A percentile compares a stretch with the other conserved stretches of the same genome.
Conservation (phyloP, 2,329 filamentous ascomycete species). For the Fusarium armeniacum region DNA sequence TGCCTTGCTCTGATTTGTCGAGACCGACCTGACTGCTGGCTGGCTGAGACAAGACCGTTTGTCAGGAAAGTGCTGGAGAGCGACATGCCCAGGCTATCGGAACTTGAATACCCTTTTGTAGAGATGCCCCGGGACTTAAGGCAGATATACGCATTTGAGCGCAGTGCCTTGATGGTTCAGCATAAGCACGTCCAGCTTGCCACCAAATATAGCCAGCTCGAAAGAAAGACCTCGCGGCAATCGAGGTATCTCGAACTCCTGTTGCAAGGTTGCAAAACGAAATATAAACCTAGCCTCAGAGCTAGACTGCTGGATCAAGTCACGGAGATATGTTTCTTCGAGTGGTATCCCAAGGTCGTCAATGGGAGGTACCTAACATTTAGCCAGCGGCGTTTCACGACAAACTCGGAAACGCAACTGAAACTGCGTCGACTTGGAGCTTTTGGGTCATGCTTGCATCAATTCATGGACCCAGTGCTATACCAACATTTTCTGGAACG, state of each 20-base stretch:
- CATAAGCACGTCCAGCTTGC: conserved; percentile 15
- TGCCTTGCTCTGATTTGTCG: not conserved
- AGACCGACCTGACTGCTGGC: conserved; percentile 15
- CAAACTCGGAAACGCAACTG: not conserved
- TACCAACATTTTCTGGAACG: not conserved
- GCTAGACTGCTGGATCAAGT: rapidly evolving
- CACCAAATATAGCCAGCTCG: conserved; percentile 16
- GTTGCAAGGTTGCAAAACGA: not conserved
- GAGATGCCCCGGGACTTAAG: too few relatives aligned
- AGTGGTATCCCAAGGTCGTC: conserved; percentile 11
- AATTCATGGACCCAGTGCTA: not conserved
- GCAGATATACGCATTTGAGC: rapidly evolving
- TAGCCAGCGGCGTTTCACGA: not conserved
- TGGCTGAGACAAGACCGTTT: not conserved
- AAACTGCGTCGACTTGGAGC: rapidly evolving
- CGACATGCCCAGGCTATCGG: not conserved
- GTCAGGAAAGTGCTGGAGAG: not conserved
- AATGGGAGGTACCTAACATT: conserved; percentile 16
- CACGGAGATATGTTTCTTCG: not conserved
- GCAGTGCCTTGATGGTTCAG: not conserved
- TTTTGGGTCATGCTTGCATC: conserved; percentile 14
- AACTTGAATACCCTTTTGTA: not conserved
- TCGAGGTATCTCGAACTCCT: not conserved
- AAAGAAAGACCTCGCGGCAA: conserved; percentile 1
- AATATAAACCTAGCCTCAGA: rapidly evolving